Conservation (phyloP, 306 rosid species). For the Medicago ruthenica region DNA sequence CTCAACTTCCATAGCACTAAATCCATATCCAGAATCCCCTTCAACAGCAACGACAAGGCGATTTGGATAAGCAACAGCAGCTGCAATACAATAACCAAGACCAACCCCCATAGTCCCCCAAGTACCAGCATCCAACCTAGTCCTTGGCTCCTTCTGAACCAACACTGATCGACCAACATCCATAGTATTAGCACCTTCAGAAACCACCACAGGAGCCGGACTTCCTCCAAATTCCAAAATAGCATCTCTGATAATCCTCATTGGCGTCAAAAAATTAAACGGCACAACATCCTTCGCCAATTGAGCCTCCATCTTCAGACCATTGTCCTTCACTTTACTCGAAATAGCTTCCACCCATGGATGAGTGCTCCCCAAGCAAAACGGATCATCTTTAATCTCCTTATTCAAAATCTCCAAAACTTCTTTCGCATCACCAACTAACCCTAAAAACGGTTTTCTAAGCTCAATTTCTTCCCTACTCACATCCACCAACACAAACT, state of each 20-base stretch:
- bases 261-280: conserved; percentile 58
- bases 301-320: conserved; percentile 79
- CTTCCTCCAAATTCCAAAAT: conserved; percentile 49
- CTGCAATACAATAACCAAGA: conserved; percentile 96
- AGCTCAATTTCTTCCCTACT: conserved; percentile 75
- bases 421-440: conserved; percentile 84
- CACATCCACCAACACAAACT: conserved; percentile 83
- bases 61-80: conserved; percentile 81
- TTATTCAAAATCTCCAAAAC: conserved; percentile 67
- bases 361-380: conserved; percentile 80
- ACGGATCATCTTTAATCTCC: conserved; percentile 89
- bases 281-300: conserved; percentile 80
- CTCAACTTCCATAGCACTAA: conserved; percentile 99
- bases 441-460: conserved; percentile 78
- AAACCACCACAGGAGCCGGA: conserved; percentile 54
- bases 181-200: conserved; percentile 60
- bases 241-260: conserved; percentile 58
- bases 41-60: conserved; percentile 91
- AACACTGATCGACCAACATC: conserved; percentile 57
- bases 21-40: conserved; percentile 97
- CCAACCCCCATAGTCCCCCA: conserved; percentile 90
- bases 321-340: conserved; percentile 71
- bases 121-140: conserved; percentile 62
- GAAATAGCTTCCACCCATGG: conserved; percentile 80
- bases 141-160: conserved; percentile 64